Evolutionary conservation across 2,329 filamentous ascomycete genomes (phyloP), one percentile per base, ranked within the genome.

Genomic region (Metarhizium anisopliae): DNA sequence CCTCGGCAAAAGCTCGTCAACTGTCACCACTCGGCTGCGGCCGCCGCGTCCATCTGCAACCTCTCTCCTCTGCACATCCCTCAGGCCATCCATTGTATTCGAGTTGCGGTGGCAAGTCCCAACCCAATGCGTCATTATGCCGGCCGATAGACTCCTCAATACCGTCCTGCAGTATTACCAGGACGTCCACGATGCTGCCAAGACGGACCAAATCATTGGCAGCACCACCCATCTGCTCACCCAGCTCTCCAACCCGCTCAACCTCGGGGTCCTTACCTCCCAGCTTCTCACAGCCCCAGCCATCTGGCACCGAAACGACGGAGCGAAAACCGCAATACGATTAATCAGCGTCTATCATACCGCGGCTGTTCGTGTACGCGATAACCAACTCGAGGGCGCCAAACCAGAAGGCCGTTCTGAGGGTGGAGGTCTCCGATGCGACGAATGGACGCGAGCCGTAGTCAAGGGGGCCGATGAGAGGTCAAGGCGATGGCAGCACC

Each of bases 401-500:
- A 72, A 66, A 62, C 67, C 54, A 57, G 54, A 59, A 20, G 59
- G 66, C 38, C 62, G 65, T 51, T 63, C 63, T 14, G 66, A 70
- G n/a, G 74, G 75, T 11, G 72, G 76, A 53, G 76, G 73, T 3
- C 59, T 83, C 8, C 59, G 66, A 30, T 74, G 75, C 60, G 78
- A 82, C 52, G 74, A 72, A 25, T 85, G 82, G 82, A 73, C 80
- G 8, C 74, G 76, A 20, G 80, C 80, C 1, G 76, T 85, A 3
- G 76, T 78, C 47, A 78, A 78, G 62, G 82, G 82, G 40, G 75
- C 79, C 10, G 81, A 85, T 54, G 78, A 78, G 36, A 76, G 77
- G 49, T 83, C 83, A 16, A 79, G 77, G 30, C 77, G 89, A 65
- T 96, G 90, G 90, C 86, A 90, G 68, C 91, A 96, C 69, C 71